Conservation (phyloP, 2,329 filamentous ascomycete species). For the Lasiodiplodia hormozganensis region DNA sequence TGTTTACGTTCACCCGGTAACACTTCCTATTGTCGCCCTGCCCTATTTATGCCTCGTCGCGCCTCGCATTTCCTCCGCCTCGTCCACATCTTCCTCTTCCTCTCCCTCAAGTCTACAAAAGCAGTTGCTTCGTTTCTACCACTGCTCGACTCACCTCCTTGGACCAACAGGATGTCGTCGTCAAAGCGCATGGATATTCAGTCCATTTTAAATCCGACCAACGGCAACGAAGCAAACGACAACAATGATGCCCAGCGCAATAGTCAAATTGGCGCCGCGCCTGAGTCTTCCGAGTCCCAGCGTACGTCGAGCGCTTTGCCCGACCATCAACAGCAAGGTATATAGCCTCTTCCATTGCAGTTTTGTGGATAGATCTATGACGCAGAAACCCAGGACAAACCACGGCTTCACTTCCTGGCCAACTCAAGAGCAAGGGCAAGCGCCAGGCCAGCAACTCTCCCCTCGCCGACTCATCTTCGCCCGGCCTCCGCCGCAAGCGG, state of each 20-base stretch:
- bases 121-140: neutral
- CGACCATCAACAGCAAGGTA: neutral
- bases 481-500: conserved; percentile 15
- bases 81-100: neutral
- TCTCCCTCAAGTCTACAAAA: neutral
- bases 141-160: neutral
- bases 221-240: neutral
- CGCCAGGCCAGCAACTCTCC: conserved; percentile 24
- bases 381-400: neutral
- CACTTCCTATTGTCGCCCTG: conserved; percentile 1
- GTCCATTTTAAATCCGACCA: neutral
- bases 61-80: neutral
- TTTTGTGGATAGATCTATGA: neutral
- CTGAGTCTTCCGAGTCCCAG: neutral
- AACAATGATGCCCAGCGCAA: neutral
- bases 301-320: neutral
- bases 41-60: neutral
- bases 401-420: neutral
- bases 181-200: neutral
- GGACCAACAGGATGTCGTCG: neutral
- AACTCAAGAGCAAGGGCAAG: conserved; percentile 14
- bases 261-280: neutral
- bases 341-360: neutral
- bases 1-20: conserved; percentile 13
- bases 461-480: conserved; percentile 4